These are phyloP conservation scores for Candida dendrica DNA, from an alignment of 805 yeast genomes.

Conservation along the genomic window DNA sequence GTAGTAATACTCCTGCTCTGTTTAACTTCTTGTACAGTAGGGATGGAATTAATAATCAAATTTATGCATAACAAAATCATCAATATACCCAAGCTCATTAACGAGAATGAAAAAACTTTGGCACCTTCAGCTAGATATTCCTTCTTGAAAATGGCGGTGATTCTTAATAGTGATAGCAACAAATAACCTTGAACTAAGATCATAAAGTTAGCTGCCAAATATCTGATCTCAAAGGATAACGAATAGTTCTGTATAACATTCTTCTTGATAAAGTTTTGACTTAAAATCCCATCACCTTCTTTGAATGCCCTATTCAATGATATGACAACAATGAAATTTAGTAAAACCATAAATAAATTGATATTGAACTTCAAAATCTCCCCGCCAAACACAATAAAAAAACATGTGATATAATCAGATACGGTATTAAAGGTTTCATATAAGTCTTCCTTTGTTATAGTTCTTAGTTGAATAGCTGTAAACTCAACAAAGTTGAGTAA, in stretches of 20 bases:
- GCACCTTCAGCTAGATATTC: not conserved
- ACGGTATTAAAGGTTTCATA: not conserved
- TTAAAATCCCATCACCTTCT: not conserved
- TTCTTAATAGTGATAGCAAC: not conserved
- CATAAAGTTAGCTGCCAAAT: not conserved
- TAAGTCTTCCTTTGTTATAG: not conserved
- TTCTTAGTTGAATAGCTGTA: not conserved
- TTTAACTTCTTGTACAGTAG: not conserved
- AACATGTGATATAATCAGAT: not conserved
- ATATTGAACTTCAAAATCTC: not conserved
- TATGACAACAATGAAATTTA: not conserved
- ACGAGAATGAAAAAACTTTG: not conserved
- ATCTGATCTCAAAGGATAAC: not conserved
- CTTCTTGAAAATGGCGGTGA: constrained; percentile 1
- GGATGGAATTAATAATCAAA: constrained; percentile 1
- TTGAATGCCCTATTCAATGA: not conserved
- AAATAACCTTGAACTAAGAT: not conserved
- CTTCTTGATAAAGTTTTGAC: not conserved
- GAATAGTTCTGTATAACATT: not conserved
- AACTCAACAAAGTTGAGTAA: not conserved
- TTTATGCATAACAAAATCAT: constrained; percentile 3
- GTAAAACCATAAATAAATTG: not conserved
- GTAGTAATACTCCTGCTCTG: too few species aligned
- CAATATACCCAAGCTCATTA: not conserved
- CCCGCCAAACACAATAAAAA: not conserved